These are phyloP conservation scores for Mangifera indica DNA, from an alignment of 345 rosid species.

Conservation along the genomic window DNA sequence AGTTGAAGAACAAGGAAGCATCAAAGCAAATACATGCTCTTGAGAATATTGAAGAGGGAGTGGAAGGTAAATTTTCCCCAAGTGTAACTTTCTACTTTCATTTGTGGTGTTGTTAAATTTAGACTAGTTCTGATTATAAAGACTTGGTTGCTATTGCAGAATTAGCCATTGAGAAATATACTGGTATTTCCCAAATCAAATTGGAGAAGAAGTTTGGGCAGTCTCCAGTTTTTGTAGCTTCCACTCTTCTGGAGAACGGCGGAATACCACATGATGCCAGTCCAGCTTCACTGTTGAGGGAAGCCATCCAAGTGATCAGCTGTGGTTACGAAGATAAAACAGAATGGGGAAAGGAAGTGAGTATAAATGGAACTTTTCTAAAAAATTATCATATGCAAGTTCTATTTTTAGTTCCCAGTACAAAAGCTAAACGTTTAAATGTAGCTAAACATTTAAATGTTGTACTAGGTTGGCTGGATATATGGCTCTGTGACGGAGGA, in stretches of 20 bases:
- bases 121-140: neutral
- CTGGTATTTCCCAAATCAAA: conserved; percentile 56
- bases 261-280: conserved; percentile 72
- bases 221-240: conserved; percentile 86
- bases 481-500: conserved; percentile 96
- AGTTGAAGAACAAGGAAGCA: conserved; percentile 63
- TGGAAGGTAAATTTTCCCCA: conserved; percentile 42
- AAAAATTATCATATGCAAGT: neutral
- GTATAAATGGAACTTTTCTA: conserved; percentile 17
- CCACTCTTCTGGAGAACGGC: conserved; percentile 68
- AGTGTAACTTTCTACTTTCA: neutral
- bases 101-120: neutral
- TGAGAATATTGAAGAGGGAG: conserved; percentile 76
- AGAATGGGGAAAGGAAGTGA: conserved; percentile 99
- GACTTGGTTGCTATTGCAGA: conserved; percentile 34
- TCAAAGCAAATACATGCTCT: conserved; percentile 91
- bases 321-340: conserved; percentile 98
- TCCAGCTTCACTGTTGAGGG: conserved; percentile 73
- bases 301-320: conserved; percentile 97
- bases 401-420: conserved; percentile 6
- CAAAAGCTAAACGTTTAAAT: conserved; percentile 7
- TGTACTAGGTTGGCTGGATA: conserved; percentile 85
- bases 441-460: too few species aligned
- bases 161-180: conserved; percentile 44
- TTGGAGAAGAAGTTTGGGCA: conserved; percentile 93